Evolutionary conservation across 768 basidiomycete genomes (phyloP).

Genomic region (Amanita rimosa): DNA sequence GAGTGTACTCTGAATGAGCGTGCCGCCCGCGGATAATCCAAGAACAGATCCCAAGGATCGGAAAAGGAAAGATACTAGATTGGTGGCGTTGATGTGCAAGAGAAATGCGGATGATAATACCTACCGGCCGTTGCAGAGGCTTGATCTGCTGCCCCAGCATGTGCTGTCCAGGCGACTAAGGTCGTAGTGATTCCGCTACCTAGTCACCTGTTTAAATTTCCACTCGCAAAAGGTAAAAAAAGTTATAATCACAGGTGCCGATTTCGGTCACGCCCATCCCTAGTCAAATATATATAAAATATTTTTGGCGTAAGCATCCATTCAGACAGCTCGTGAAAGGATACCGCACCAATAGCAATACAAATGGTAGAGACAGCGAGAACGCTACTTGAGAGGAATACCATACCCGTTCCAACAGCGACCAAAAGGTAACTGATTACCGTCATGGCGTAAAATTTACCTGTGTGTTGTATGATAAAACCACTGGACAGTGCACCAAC

Average conservation of each 20-base stretch:
- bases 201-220: constrained; percentile 9
- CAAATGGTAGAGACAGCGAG: constrained; percentile 23
- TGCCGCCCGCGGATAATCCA: constrained; percentile 45
- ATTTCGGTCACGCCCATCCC: constrained; percentile 24
- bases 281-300: constrained; percentile 10
- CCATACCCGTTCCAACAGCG: constrained; percentile 24
- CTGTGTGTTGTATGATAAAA: constrained; percentile 44
- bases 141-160: constrained; percentile 49
- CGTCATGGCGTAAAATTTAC: constrained; percentile 43
- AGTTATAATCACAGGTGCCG: constrained; percentile 25
- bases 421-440: constrained; percentile 27
- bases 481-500: constrained; percentile 41
- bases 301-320: background rate
- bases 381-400: constrained; percentile 29
- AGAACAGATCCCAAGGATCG: constrained; percentile 50
- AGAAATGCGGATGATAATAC: constrained; percentile 5
- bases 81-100: background rate
- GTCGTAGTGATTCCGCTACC: constrained; percentile 45
- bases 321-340: background rate
- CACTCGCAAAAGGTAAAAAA: background rate
- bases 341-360: constrained; percentile 28
- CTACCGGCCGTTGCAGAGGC: constrained; percentile 54
- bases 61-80: constrained; percentile 52
- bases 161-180: constrained; percentile 50
- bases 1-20: constrained; percentile 40